These are phyloP conservation scores for Coelastrella sp. DNA, from an alignment of 139 green algal species.

Conservation along the genomic window DNA sequence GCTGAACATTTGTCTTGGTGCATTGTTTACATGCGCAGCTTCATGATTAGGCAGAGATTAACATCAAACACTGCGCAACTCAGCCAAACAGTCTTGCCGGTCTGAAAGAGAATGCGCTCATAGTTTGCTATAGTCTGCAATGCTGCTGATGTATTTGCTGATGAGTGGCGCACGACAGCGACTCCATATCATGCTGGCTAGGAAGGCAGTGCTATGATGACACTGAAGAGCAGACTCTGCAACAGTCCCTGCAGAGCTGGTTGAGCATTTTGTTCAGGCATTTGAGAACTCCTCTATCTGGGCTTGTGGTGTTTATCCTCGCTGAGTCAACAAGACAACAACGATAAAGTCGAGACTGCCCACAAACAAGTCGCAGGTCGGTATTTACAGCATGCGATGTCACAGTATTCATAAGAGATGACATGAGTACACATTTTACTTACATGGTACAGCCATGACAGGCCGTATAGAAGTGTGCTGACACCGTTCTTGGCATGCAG, in stretches of 20 bases:
- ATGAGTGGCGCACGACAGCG: background rate
- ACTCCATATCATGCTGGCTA: background rate
- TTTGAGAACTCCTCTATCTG: background rate
- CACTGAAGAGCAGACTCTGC: background rate
- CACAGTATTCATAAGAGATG: background rate
- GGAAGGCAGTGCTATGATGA: background rate
- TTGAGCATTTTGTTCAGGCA: background rate
- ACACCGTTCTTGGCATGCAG: background rate
- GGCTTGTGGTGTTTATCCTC: background rate
- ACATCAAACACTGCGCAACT: background rate
- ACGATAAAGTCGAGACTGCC: conserved; percentile 2
- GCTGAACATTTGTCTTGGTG: background rate
- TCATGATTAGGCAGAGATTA: background rate
- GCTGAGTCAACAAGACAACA: conserved; percentile 1
- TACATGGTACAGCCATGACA: background rate
- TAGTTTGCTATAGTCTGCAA: background rate
- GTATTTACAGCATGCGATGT: background rate
- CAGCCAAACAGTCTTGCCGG: background rate
- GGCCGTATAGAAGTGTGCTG: background rate
- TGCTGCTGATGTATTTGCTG: no score
- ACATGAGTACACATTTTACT: background rate
- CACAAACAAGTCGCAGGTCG: conserved; percentile 5
- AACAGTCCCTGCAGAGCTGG: background rate
- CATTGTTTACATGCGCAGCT: background rate
- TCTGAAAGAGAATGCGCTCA: background rate